Conservation (phyloP, 139 green algal species). For the Chlamydomonas asymmetrica region DNA sequence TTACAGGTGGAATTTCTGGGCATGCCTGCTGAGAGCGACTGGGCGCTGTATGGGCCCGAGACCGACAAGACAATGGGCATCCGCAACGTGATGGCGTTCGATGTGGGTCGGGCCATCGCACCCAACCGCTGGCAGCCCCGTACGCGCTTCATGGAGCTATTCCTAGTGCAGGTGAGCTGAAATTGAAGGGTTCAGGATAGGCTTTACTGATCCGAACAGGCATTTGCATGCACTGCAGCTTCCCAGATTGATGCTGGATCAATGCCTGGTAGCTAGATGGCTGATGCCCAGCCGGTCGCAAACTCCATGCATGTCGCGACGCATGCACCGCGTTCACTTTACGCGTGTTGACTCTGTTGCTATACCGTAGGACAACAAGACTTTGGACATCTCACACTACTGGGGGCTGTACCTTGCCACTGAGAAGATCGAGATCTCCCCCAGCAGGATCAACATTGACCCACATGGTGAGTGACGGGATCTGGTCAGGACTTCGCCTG, state of each 20-base stretch:
- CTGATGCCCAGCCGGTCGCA: too few relatives aligned
- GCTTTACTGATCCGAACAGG: neutral
- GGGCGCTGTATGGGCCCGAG: conserved; percentile 54
- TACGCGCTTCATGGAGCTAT: conserved; percentile 46
- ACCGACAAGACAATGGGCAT: conserved; percentile 55
- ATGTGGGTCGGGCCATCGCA: conserved; percentile 27
- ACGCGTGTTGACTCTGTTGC: neutral
- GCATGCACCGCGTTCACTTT: too few relatives aligned
- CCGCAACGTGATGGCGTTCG: conserved; percentile 51
- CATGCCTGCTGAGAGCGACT: conserved; percentile 43
- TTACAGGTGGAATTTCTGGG: conserved; percentile 26
- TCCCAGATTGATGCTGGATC: neutral
- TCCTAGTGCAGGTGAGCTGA: conserved; percentile 32
- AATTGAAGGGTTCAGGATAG: neutral
- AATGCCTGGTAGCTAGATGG: too few relatives aligned
- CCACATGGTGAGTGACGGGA: too few relatives aligned
- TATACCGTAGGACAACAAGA: neutral
- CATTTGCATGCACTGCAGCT: neutral
- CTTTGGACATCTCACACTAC: conserved; percentile 38
- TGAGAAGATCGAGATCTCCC: conserved; percentile 20
- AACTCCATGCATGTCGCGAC: too few relatives aligned
- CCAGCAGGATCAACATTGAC: too few relatives aligned
- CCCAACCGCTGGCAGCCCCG: conserved; percentile 31
- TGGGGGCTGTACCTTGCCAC: conserved; percentile 36
- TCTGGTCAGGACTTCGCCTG: too few relatives aligned